These are phyloP conservation scores for Pseudogymnoascus sp. DNA, from an alignment of 2,329 filamentous ascomycete species.

Conservation along the genomic window DNA sequence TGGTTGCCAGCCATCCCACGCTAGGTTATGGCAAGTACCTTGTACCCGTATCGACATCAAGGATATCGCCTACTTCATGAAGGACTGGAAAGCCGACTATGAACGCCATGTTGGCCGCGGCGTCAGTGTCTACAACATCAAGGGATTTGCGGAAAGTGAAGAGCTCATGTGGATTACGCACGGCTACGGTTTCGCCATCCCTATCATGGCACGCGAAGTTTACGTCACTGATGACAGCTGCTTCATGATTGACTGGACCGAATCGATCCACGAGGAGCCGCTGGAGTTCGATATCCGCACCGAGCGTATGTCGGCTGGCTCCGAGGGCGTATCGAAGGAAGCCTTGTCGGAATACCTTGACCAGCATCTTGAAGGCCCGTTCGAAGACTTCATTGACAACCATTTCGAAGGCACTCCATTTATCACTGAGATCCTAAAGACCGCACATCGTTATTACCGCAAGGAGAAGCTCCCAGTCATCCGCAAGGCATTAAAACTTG, in stretches of 20 bases:
- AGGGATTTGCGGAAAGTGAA: slow-evolving; percentile 64
- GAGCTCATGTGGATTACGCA: slow-evolving; percentile 85
- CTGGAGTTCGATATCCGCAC: slow-evolving; percentile 80
- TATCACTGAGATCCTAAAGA: slow-evolving; percentile 92
- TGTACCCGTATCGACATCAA: slow-evolving; percentile 98
- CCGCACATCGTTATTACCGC: slow-evolving; percentile 84
- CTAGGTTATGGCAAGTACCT: slow-evolving; percentile 91
- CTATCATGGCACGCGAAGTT: slow-evolving; percentile 88
- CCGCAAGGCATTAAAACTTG: slow-evolving; percentile 89
- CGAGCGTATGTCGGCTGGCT: slow-evolving; percentile 78
- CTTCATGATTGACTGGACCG: slow-evolving; percentile 90
- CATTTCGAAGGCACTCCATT: slow-evolving; percentile 95
- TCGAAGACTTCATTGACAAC: slow-evolving; percentile 89
- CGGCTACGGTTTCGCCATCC: slow-evolving; percentile 86
- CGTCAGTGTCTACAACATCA: slow-evolving; percentile 91
- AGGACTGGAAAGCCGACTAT: slow-evolving; percentile 97
- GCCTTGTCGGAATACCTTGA: slow-evolving; percentile 88
- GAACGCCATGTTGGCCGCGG: slow-evolving; percentile 81
- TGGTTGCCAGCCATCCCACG: slow-evolving; percentile 91
- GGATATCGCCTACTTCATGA: slow-evolving; percentile 97
- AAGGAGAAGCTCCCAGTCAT: slow-evolving; percentile 84
- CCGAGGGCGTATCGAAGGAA: slow-evolving; percentile 74
- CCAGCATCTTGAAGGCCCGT: slow-evolving; percentile 85
- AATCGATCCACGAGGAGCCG: slow-evolving; percentile 66
- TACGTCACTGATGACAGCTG: slow-evolving; percentile 87